Evolutionary conservation across 1,284 basidiomycete genomes (phyloP).

Genomic region (Gymnopus androsaceus): DNA sequence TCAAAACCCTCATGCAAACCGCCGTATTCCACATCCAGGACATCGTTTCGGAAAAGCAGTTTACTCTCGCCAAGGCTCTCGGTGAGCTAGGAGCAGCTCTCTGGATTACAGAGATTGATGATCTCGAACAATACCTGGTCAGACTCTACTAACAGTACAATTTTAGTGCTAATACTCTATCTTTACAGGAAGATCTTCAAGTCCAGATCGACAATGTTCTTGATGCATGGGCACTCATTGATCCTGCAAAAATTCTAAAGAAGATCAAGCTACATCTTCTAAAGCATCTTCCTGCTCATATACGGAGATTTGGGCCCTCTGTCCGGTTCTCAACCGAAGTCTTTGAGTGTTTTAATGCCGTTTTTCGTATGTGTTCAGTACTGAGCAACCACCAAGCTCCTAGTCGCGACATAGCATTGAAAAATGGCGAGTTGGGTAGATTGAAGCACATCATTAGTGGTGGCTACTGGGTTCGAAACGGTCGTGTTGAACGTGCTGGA

Average conservation of each 20-base stretch:
- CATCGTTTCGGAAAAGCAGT: too few relatives aligned
- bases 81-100: too few relatives aligned
- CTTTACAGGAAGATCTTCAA: slow-evolving; percentile 36
- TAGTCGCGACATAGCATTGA: slow-evolving; percentile 36
- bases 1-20: too few relatives aligned
- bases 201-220: slow-evolving; percentile 34
- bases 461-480: slow-evolving; percentile 21
- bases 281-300: slow-evolving; percentile 22
- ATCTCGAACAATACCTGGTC: too few relatives aligned
- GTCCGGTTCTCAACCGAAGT: slow-evolving; percentile 33
- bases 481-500: neutral
- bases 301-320: slow-evolving; percentile 26
- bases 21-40: too few relatives aligned
- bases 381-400: slow-evolving; percentile 29
- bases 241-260: slow-evolving; percentile 33
- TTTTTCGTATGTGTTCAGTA: slow-evolving; percentile 27
- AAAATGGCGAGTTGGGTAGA: slow-evolving; percentile 31
- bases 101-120: too few relatives aligned
- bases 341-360: slow-evolving; percentile 28
- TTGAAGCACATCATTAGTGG: slow-evolving; percentile 35
- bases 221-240: slow-evolving; percentile 28
- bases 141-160: too few relatives aligned
- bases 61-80: too few relatives aligned
- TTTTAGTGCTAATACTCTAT: too few relatives aligned
- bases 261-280: slow-evolving; percentile 41